phyloP scores from a whole-genome alignment of 495 filamentous ascomycete species.

The Aspergillus sparsus region DNA sequence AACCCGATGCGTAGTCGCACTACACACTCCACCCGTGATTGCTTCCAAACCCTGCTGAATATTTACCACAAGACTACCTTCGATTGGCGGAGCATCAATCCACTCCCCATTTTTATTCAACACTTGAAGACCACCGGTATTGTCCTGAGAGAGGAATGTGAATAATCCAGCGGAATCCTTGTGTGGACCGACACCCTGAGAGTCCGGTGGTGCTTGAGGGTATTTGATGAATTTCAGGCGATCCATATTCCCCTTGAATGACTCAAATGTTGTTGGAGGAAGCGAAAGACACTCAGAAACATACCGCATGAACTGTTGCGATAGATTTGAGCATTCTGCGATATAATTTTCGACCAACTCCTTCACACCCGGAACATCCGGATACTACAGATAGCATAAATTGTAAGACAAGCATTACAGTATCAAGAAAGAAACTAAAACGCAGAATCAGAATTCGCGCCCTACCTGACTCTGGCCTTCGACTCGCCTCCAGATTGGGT shows the following conservation, averaged over 20 bases:
- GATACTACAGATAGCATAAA: conserved; percentile 46
- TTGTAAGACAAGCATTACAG: not conserved
- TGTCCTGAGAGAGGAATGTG: conserved; percentile 57
- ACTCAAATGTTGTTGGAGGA: conserved; percentile 68
- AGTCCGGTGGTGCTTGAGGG: conserved; percentile 65
- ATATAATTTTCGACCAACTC: conserved; percentile 81
- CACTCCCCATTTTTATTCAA: conserved; percentile 51
- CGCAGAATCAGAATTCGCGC: not conserved
- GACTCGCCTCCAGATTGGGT: conserved; percentile 68
- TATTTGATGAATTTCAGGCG: conserved; percentile 95
- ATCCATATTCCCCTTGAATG: conserved; percentile 85
- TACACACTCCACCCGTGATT: conserved; percentile 82
- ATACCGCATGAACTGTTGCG: conserved; percentile 70
- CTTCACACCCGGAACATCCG: conserved; percentile 60
- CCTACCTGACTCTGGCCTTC: conserved; percentile 42
- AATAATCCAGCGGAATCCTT: conserved; percentile 78
- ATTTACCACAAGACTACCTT: conserved; percentile 55
- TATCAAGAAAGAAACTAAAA: not conserved
- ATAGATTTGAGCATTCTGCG: conserved; percentile 64
- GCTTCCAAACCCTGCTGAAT: conserved; percentile 88
- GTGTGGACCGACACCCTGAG: conserved; percentile 80
- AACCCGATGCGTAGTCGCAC: conserved; percentile 83
- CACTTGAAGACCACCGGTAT: conserved; percentile 51
- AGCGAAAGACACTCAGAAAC: conserved; percentile 84
- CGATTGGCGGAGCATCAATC: conserved; percentile 50